Percentiles rank a stretch among this genome's conserved stretches.
Evolutionary conservation across 2,329 filamentous ascomycete genomes (phyloP).

Genomic region (Cryphonectria japonica): DNA sequence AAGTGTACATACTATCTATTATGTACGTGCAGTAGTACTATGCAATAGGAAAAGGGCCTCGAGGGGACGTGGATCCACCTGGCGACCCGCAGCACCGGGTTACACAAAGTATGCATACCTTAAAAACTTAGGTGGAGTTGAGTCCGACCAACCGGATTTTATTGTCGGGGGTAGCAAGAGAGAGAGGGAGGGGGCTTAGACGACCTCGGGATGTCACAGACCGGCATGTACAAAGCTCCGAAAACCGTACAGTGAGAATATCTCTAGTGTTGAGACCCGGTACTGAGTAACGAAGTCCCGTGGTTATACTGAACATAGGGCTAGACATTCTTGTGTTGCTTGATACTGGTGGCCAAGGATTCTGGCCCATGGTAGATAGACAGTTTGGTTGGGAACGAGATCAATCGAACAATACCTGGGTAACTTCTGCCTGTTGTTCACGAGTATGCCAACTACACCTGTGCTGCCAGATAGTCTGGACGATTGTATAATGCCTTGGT

Average conservation of each 20-base stretch:
- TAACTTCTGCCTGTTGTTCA: background rate
- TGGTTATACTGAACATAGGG: background rate
- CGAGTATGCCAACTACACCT: background rate
- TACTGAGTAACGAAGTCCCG: background rate
- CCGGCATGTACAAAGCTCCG: slow-evolving; percentile 1
- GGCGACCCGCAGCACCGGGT: slow-evolving; percentile 3
- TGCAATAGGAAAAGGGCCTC: too few relatives aligned
- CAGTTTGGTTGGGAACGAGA: background rate
- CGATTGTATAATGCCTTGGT: background rate
- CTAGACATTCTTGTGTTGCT: background rate
- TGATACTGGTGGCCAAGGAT: background rate
- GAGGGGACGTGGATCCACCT: background rate
- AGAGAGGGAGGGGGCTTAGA: background rate
- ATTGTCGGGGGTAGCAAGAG: background rate
- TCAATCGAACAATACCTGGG: background rate
- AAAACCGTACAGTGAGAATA: background rate
- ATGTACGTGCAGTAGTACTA: background rate
- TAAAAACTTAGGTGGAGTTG: background rate
- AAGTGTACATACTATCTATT: background rate
- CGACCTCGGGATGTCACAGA: slow-evolving; percentile 2
- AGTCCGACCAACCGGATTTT: background rate
- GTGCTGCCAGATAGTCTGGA: background rate
- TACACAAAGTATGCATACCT: background rate
- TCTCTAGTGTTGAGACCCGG: background rate
- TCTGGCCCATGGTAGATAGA: background rate